A percentile compares a stretch with the other conserved stretches of the same genome.
Evolutionary conservation across 352 stramenopile genomes (phyloP).

Genomic region (Phytopythium oedochilum): DNA sequence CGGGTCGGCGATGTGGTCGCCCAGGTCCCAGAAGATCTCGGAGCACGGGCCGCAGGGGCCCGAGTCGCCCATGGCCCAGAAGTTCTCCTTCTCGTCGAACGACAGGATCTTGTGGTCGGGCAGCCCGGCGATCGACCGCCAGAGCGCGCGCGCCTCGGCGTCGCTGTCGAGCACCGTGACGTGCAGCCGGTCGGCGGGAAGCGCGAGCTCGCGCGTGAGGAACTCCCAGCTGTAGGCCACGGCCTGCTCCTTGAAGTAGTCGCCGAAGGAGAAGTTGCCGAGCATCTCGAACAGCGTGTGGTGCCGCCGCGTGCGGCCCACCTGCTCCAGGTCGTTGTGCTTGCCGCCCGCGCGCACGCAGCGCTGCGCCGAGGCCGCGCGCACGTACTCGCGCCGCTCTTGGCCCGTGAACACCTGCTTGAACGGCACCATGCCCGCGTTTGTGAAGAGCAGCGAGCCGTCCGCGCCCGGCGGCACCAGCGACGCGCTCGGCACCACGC

Average conservation of each 20-base stretch:
- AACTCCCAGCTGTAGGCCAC: constrained; percentile 91
- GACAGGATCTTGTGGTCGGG: constrained; percentile 89
- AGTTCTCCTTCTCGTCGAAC: constrained; percentile 94
- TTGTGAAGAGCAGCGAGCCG: constrained; percentile 98
- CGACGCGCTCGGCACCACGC: constrained; percentile 14
- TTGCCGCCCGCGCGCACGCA: constrained; percentile 97
- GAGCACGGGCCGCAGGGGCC: constrained; percentile 92
- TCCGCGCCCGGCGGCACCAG: constrained; percentile 94
- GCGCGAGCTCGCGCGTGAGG: constrained; percentile 86
- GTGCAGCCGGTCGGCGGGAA: constrained; percentile 48
- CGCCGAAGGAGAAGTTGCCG: constrained; percentile 97
- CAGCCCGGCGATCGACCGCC: constrained; percentile 59
- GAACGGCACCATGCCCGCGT: constrained; percentile 99
- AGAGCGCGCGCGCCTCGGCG: constrained; percentile 50
- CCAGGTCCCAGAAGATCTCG: constrained; percentile 94
- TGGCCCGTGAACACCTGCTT: constrained; percentile 99
- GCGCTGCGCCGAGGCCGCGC: constrained; percentile 95
- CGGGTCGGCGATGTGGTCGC: constrained; percentile 73
- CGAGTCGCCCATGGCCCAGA: constrained; percentile 96
- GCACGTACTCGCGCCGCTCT: constrained; percentile 92
- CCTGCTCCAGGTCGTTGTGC: constrained; percentile 98
- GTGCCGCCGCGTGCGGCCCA: constrained; percentile 95
- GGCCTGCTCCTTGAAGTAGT: constrained; percentile 97
- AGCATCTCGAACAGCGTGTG: constrained; percentile 99
- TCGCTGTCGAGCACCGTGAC: constrained; percentile 68